Evolutionary conservation across 2,329 filamentous ascomycete species (phyloP).

Genomic region (Basipetospora chlamydospora): DNA sequence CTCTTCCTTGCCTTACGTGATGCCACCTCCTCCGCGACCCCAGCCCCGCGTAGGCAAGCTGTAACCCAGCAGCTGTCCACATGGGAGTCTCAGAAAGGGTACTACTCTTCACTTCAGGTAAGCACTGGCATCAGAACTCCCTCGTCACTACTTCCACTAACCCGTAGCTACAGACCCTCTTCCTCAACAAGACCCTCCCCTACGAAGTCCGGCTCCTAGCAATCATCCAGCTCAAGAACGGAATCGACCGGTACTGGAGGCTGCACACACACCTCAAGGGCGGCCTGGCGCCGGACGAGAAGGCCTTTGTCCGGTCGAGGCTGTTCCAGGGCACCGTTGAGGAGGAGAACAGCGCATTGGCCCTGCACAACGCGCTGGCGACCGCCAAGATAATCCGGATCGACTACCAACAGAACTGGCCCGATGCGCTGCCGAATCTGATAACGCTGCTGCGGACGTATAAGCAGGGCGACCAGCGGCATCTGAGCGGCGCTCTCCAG

Average conservation of each 20-base stretch:
- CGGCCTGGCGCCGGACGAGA: conserved; percentile 61
- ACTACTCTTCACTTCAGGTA: conserved; percentile 57
- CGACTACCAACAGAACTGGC: conserved; percentile 83
- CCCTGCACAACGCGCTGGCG: conserved; percentile 76
- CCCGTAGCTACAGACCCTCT: conserved; percentile 45
- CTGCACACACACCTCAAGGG: conserved; percentile 40
- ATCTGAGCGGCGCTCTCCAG: conserved; percentile 58
- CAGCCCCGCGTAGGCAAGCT: conserved; percentile 49
- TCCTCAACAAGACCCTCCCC: conserved; percentile 64
- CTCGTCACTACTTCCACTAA: conserved; percentile 1
- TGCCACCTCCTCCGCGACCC: conserved; percentile 47
- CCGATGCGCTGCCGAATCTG: conserved; percentile 43
- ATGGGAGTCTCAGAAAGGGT: conserved; percentile 55
- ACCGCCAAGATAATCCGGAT: conserved; percentile 77
- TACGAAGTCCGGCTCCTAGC: conserved; percentile 73
- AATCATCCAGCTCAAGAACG: conserved; percentile 91
- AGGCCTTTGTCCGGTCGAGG: conserved; percentile 57
- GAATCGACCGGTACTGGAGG: conserved; percentile 89
- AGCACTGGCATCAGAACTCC: conserved; percentile 8
- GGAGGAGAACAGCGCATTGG: conserved; percentile 62
- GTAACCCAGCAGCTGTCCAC: conserved; percentile 55
- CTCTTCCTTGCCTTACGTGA: conserved; percentile 50
- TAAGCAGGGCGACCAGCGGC: conserved; percentile 42
- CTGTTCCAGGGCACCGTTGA: conserved; percentile 63
- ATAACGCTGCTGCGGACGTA: conserved; percentile 49